phyloP scores from a whole-genome alignment of 805 yeast genomes.

The Wickerhamiella bombiphila region DNA sequence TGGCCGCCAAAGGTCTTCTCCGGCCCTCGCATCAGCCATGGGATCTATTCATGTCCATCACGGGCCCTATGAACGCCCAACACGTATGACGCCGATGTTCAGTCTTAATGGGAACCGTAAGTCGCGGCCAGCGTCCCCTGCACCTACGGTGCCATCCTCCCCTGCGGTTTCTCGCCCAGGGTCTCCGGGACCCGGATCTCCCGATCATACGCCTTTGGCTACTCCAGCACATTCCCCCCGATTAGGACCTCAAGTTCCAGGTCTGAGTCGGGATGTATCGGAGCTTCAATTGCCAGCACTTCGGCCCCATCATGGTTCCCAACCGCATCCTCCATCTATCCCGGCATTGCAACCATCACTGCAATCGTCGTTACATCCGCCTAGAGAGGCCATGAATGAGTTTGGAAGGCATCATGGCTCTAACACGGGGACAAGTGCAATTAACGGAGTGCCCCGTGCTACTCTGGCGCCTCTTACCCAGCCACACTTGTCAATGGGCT shows the following conservation, averaged over 20 bases:
- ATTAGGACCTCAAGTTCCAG: slow-evolving; percentile 24
- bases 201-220: slow-evolving; percentile 30
- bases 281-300: slow-evolving; percentile 27
- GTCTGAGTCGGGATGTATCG: slow-evolving; percentile 7
- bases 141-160: slow-evolving; percentile 30
- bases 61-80: slow-evolving; percentile 20
- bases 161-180: slow-evolving; percentile 26
- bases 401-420: too few species aligned
- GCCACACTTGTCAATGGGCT: too few species aligned
- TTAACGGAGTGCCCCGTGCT: too few species aligned
- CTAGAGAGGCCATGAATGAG: too few species aligned
- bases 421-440: too few species aligned
- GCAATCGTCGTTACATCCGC: too few species aligned
- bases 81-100: slow-evolving; percentile 22
- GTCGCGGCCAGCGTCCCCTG: slow-evolving; percentile 20
- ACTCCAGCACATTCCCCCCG: slow-evolving; percentile 35
- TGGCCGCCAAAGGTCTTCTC: slow-evolving; percentile 17
- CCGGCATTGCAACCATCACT: slow-evolving; percentile 5
- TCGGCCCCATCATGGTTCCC: slow-evolving; percentile 22
- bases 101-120: slow-evolving; percentile 8
- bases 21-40: slow-evolving; percentile 15
- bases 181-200: slow-evolving; percentile 17
- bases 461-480: too few species aligned
- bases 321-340: background rate
- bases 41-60: slow-evolving; percentile 11